A percentile compares a stretch with the other conserved stretches of the same genome.
phyloP scores from a whole-genome alignment of 352 stramenopile species.

The Vaucheria bursata region DNA sequence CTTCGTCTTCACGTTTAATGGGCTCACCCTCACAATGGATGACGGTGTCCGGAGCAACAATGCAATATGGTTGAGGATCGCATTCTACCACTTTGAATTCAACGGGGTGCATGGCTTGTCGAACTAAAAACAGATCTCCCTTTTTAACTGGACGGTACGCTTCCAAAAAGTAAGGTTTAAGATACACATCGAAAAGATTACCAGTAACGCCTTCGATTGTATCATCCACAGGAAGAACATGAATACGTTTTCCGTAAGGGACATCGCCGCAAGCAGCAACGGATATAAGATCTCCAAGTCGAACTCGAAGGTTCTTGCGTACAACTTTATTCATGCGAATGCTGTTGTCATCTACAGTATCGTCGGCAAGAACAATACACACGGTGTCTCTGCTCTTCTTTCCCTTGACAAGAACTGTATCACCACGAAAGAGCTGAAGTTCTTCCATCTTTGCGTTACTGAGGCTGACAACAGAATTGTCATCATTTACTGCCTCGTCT shows the following conservation, averaged over 20 bases:
- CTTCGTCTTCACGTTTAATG: slow-evolving; percentile 95
- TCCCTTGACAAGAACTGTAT: slow-evolving; percentile 98
- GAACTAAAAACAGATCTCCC: slow-evolving; percentile 95
- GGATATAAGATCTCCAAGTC: slow-evolving; percentile 93
- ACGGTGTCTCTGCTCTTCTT: slow-evolving; percentile 97
- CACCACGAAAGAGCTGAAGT: slow-evolving; percentile 94
- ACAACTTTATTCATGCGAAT: slow-evolving; percentile 99
- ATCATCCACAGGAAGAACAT: slow-evolving; percentile 96
- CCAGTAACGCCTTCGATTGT: slow-evolving; percentile 99
- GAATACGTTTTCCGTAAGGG: slow-evolving; percentile 95
- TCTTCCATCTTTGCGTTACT: slow-evolving; percentile 88
- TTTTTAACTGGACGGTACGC: slow-evolving; percentile 98
- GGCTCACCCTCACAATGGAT: slow-evolving; percentile 99
- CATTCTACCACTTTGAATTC: slow-evolving; percentile 99
- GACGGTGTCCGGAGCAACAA: slow-evolving; percentile 96
- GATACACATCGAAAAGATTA: slow-evolving; percentile 99
- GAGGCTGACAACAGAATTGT: slow-evolving; percentile 88
- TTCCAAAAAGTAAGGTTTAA: slow-evolving; percentile 99
- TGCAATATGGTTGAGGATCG: slow-evolving; percentile 92
- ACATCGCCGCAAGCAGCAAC: slow-evolving; percentile 91
- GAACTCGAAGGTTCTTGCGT: slow-evolving; percentile 95
- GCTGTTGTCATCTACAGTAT: slow-evolving; percentile 90
- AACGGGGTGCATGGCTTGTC: slow-evolving; percentile 96
- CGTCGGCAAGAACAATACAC: slow-evolving; percentile 93
- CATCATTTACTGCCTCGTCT: slow-evolving; percentile 91